A percentile compares a stretch with the other conserved stretches of the same genome.
Conservation (phyloP, 352 stramenopile species). For the Globisporangium camurandrum region DNA sequence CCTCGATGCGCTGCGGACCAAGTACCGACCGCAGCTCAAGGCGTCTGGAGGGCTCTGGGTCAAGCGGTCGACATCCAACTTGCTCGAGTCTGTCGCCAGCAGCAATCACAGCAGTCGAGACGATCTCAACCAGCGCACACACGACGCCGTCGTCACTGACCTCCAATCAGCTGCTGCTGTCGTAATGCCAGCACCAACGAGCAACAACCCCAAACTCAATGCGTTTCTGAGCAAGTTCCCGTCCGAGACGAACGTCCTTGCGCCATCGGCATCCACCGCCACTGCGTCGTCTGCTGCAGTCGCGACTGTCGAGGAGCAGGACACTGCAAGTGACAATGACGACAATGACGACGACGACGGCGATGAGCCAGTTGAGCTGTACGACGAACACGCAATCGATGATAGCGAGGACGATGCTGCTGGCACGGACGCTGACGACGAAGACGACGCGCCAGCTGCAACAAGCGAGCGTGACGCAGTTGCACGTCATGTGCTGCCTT, state of each 20-base stretch:
- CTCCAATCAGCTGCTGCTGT: no score
- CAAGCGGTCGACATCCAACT: constrained; percentile 1
- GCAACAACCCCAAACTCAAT: constrained; percentile 27
- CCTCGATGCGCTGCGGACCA: constrained; percentile 48
- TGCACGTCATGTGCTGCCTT: no score
- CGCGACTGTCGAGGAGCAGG: neutral
- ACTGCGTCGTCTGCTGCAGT: constrained; percentile 5
- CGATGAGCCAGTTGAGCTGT: constrained; percentile 6
- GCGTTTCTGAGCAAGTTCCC: constrained; percentile 70
- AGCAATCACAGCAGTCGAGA: no score
- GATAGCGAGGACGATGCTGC: neutral
- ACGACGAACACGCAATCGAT: constrained; percentile 5
- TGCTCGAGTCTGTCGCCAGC: neutral
- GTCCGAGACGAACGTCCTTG: constrained; percentile 14
- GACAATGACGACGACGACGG: constrained; percentile 3
- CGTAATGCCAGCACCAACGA: neutral
- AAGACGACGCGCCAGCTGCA: neutral
- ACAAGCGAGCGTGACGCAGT: no score
- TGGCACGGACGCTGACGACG: constrained; percentile 1
- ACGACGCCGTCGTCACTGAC: neutral
- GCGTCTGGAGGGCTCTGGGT: constrained; percentile 7
- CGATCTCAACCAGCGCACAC: constrained; percentile 7
- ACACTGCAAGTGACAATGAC: constrained; percentile 2
- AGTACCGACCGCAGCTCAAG: constrained; percentile 30
- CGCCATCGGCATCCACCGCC: constrained; percentile 9